Evolutionary conservation across 2,329 filamentous ascomycete species (phyloP), one percentile per base, ranked within the genome.

Genomic region (Alternaria angustiovoidea): DNA sequence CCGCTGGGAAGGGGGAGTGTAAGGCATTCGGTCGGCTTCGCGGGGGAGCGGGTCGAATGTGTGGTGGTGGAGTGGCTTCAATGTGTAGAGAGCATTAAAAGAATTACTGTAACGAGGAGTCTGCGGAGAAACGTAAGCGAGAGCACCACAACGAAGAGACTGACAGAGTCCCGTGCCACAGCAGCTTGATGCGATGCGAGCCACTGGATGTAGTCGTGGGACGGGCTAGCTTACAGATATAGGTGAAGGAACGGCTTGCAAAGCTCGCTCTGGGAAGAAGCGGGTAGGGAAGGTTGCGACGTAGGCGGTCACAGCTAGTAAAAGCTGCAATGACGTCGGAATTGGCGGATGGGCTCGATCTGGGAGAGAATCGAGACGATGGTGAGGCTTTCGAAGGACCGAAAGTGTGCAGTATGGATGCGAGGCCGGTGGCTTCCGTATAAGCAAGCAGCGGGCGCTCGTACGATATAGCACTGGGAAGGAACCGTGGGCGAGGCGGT

Each of bases 1-100:
- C 79, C 83, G 82, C 80, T 87, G 86, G 71, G 89, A 87, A 65
- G 92, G 92, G 62, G 92, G 91, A 80, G 92, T 95, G 84, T 95
- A 95, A 88, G 92, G 92, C 92, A 95, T 95, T 83, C 86, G 80
- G 77, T 73, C 77, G 76, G 72, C 75, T 80, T 75, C 65, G 60
- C 64, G 64, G 67, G 66, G 66, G 67, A 71, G 73, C 69, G 66
- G 72, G 65, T 75, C 68, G 73, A 77, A 72, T 68, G 73, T 61
- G 68, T 59, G 65, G 68, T 64, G 57, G 66, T 63, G 46, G 64
- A 66, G 60, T 59, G 65, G 8, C 20, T 39, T 78, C 75, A 81
- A 66, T 73, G 69, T 71, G 73, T 73, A 61, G 68, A 66, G 71
- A 64, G 74, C 81, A 83, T 83, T 81, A 82, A 76, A 79, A 71